These are phyloP conservation scores for Fusarium continuum DNA, from an alignment of 2,329 filamentous ascomycete genomes.

Conservation along the genomic window DNA sequence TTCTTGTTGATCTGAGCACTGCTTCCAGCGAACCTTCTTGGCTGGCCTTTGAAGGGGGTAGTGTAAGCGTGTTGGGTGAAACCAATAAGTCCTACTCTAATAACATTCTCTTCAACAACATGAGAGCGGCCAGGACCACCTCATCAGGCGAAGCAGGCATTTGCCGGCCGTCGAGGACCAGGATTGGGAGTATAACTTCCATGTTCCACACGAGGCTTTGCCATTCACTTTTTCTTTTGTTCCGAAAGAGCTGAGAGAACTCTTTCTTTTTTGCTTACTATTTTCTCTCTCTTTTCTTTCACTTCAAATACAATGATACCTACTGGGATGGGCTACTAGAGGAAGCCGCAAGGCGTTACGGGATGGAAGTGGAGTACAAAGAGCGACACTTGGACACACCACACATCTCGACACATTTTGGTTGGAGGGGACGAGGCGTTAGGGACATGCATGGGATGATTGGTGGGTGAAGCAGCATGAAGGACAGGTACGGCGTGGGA, in stretches of 20 bases:
- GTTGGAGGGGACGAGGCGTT: slow-evolving; percentile 31
- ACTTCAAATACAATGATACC: slow-evolving; percentile 47
- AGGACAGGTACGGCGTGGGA: slow-evolving; percentile 2
- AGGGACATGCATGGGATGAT: slow-evolving; percentile 31
- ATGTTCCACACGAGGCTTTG: slow-evolving; percentile 9
- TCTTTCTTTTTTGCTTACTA: slow-evolving; percentile 40
- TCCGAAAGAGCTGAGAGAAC: slow-evolving; percentile 29
- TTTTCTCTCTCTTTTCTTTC: slow-evolving; percentile 37
- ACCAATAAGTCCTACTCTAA: slow-evolving; percentile 31
- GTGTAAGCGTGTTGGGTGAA: slow-evolving; percentile 30
- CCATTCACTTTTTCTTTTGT: slow-evolving; percentile 38
- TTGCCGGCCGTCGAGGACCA: slow-evolving; percentile 45
- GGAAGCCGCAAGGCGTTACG: slow-evolving; percentile 53
- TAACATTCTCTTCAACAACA: slow-evolving; percentile 35
- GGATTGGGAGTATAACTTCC: slow-evolving; percentile 8
- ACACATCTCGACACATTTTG: slow-evolving; percentile 41
- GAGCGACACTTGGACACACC: slow-evolving; percentile 46
- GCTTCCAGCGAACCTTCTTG: slow-evolving; percentile 41
- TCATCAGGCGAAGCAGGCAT: slow-evolving; percentile 50
- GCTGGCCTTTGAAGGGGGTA: slow-evolving; percentile 52
- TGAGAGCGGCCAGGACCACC: slow-evolving; percentile 40
- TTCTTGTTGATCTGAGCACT: slow-evolving; percentile 81
- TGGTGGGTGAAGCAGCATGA: slow-evolving; percentile 21
- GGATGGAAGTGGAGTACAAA: slow-evolving; percentile 38
- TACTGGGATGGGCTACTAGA: slow-evolving; percentile 50